These are phyloP conservation scores for Primulina eburnea DNA, from an alignment of 257 asterid genomes.

Conservation along the genomic window DNA sequence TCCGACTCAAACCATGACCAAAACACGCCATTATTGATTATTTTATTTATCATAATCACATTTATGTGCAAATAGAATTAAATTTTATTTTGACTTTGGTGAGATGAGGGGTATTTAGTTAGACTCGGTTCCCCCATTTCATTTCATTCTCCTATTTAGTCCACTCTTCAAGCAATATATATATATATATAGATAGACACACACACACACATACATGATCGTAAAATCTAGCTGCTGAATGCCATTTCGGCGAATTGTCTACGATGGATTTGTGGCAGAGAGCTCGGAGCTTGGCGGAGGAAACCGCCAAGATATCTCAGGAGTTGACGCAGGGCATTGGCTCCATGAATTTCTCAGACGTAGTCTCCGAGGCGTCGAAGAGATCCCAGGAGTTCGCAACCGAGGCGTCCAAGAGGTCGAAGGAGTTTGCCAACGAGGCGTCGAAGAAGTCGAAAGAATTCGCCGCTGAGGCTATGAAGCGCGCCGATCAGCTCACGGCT, in stretches of 20 bases:
- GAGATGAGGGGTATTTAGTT: no score
- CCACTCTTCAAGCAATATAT: not conserved
- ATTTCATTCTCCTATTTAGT: not conserved
- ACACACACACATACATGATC: no score
- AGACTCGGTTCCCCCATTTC: not conserved
- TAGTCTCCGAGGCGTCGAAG: slow-evolving; percentile 82
- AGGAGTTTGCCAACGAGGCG: slow-evolving; percentile 49
- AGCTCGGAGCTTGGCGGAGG: slow-evolving; percentile 84
- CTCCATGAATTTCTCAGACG: slow-evolving; percentile 64
- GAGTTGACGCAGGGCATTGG: slow-evolving; percentile 60
- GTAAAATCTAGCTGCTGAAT: not conserved
- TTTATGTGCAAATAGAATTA: no score
- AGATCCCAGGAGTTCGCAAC: slow-evolving; percentile 48
- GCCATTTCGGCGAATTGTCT: not conserved
- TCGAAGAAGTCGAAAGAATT: slow-evolving; percentile 43
- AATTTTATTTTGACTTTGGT: no score
- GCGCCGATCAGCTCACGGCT: slow-evolving; percentile 88
- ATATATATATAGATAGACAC: no score
- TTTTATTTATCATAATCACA: no score
- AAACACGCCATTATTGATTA: no score
- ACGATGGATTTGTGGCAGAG: slow-evolving; percentile 82
- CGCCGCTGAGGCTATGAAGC: slow-evolving; percentile 62
- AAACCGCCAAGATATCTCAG: slow-evolving; percentile 79
- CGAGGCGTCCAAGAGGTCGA: slow-evolving; percentile 48
- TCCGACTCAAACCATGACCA: no score